Base-by-base conservation (phyloP, 257 asterid genomes). In the Eustoma russellianum region DNA sequence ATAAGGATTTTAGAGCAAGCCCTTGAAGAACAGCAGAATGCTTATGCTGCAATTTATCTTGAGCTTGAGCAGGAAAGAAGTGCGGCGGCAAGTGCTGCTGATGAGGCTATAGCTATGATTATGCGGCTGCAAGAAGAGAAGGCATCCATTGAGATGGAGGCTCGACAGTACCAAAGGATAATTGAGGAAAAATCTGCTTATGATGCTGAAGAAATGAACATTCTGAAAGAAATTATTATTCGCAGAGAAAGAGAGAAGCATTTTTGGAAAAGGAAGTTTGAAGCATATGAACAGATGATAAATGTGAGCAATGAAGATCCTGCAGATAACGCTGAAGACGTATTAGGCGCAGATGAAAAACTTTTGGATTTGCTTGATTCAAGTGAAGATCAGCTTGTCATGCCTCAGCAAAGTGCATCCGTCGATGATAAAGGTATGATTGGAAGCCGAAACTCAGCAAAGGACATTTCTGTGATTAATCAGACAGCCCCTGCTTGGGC, bases 61-160 rank as follows among this genome's bases (percentile, higher is more conserved):
- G 98, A 91, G 71, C 98, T 91, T 48, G 96, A 91, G 64, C 80
- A 80, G 83, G 98, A 91, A 77, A 82, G 95, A 75, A 79, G 72
- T 74, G 89, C 98, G 24, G 92, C 98, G 19, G 94, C 95, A 35
- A 54, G 66, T 63, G 96, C 98, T 62, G 98, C 98, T 14, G 98
- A 91, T 43, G 98, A 87, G 83, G 94, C 96, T 44, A 82, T 91
- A 96, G 95, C 96, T 50, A 91, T 91, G 98, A 91, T 91, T 67
- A 77, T 74, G 17, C 95, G 98, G 33, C 84, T 91, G n/a, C 96
- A 87, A 66, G 92, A 73, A 51, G 98, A 91, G 66, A 91, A 91
- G 73, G 92, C 94, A 7, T 71, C 75, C 53, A 69, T 88, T 61
- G 86, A 78, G 72, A 92, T 92, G 88, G 95, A 88, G 57, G 94